Percentiles rank a stretch among this genome's conserved stretches.
These are phyloP conservation scores for Cercospora citrullina DNA, from an alignment of 2,329 filamentous ascomycete genomes.

Conservation along the genomic window DNA sequence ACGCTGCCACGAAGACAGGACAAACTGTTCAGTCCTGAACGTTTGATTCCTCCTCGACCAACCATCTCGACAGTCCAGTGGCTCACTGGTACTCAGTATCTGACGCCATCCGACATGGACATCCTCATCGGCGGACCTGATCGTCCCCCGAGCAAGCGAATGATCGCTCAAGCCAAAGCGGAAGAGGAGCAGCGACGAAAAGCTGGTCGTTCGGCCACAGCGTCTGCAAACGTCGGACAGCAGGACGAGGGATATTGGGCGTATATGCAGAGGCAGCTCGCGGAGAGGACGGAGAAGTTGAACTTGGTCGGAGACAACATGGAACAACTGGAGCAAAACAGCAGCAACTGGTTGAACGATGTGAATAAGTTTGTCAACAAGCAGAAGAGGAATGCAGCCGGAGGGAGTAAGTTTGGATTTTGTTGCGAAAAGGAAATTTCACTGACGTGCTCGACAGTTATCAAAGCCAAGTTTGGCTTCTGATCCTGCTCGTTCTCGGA, in stretches of 20 bases:
- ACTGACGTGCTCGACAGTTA: constrained; percentile 25
- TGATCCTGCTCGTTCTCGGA: constrained; percentile 16
- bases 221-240: constrained; percentile 30
- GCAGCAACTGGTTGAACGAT: constrained; percentile 80
- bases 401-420: constrained; percentile 53
- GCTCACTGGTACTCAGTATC: constrained; percentile 91
- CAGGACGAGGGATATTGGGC: constrained; percentile 67
- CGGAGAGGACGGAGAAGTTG: constrained; percentile 86
- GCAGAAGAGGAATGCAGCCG: constrained; percentile 82
- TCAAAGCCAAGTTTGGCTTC: constrained; percentile 37
- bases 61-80: constrained; percentile 96
- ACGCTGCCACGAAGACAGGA: constrained; percentile 62
- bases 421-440: neutral
- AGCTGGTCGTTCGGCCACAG: constrained; percentile 40
- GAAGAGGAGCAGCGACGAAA: constrained; percentile 63
- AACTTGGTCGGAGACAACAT: constrained; percentile 81
- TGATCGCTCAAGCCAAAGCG: constrained; percentile 75
- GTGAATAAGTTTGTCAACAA: constrained; percentile 81
- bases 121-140: constrained; percentile 85
- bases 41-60: constrained; percentile 73
- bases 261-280: constrained; percentile 82
- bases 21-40: constrained; percentile 73
- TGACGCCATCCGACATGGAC: constrained; percentile 85
- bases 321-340: constrained; percentile 77
- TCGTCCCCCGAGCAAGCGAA: constrained; percentile 82